Base-by-base conservation (phyloP, 306 rosid species). In the Corylus heterophylla region DNA sequence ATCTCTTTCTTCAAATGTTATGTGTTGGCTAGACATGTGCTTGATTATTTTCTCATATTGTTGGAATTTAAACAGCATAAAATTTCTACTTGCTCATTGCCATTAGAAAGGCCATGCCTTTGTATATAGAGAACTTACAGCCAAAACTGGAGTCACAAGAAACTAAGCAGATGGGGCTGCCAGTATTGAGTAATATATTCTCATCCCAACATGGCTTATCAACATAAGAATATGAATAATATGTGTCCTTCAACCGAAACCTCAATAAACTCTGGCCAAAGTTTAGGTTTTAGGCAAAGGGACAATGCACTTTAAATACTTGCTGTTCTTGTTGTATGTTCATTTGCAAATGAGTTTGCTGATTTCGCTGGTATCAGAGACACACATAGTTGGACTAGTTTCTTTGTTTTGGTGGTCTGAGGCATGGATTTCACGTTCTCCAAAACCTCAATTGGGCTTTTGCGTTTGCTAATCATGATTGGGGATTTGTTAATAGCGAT, bases 311-410 rank as follows among this genome's bases (percentile, higher is more conserved):
- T 14, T 63, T 31, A 10, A 63, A 63, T 63, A 14, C 45, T 63
- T 63, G 35, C 52, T 20, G 17, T 45, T 47, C 18, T 42, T 69
- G 25, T 44, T 69, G 29, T 4, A 20, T 44, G 11, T 42, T 20
- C 27, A 47, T 58, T 52, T 63, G 61, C 9, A 48, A 9, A 25
- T 61, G 45, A 49, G 58, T 45, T 59, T 69, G 61, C 58, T 50
- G 42, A 71, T 47, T 7, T 82, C 45, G 35, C 64, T 52, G 55
- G 72, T 73, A 48, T 27, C 13, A 73, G 54, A 76, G 67, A 69
- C 59, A 8, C 61, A 18, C 12, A 45, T 37, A 17, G 2, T 11
- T 68, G 51, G 8, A 52, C 31, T 77, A 72, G 42, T 78, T 54
- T 44, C 82, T 52, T 47, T 50, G 67, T 48, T 50, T 18, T 75